Base-by-base conservation (phyloP, 495 filamentous ascomycete genomes). In the Annulohypoxylon maeteangense region DNA sequence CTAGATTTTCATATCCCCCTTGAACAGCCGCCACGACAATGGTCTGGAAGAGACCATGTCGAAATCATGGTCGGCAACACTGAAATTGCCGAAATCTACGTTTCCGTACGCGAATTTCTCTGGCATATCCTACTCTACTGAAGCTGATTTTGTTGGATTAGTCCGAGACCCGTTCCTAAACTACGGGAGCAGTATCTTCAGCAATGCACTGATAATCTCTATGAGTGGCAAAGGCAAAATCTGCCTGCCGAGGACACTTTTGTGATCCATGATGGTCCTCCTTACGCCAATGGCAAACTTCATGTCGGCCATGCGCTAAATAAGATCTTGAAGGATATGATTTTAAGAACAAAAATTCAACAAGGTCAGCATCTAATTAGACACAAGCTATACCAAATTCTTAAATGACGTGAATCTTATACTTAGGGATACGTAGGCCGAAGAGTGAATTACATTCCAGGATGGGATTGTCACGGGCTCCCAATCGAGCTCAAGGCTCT, bases 401-500 rank as follows among this genome's bases (percentile, higher is more conserved):
- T 40, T 42, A 23, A 56, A 27, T 57, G 48, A 55, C 20, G 25
- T 67, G 22, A 56, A 38, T 25, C 69, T 73, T 42, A 72, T 59
- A 38, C n/a, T 27, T 47, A 32, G 23, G 50, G 11, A 23, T 50
- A 7, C 27, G 31, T 64, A 82, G 81, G 83, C 12, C 90, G 89
- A 75, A 83, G 88, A 44, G 87, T 98, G 32, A 85, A 89, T n/a
- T 99, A 95, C 77, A 84, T 95, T 4, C 95, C 95, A 3, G 96
- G 95, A 31, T 99, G 96, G 96, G 95, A 99, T 79, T 99, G 95
- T 74, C 95, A 99, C 83, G 95, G 95, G 5, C 84, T 99, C 57
- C 95, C 95, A 7, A 99, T 99, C 80, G 95, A 99, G 84, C 83
- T 98, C 42, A 98, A 97, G 79, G 95, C 95, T n/a, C 87, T 99